Conservation (phyloP, 108 stramenopile genomes). For the Pelagomonas calceolata region DNA sequence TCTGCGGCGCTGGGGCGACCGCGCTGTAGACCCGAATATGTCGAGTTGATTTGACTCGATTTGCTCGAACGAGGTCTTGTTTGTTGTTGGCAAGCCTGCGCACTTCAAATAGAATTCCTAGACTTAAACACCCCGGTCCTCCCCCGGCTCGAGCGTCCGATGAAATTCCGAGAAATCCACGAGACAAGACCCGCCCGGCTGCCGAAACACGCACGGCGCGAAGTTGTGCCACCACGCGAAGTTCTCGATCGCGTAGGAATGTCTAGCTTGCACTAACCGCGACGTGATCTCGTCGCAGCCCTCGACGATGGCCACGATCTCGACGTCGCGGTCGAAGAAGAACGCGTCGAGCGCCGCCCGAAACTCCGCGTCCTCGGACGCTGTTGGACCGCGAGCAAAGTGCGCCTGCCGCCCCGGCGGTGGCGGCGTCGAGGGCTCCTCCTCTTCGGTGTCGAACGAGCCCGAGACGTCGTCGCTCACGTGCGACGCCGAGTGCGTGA, state of each 20-base stretch:
- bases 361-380: neutral
- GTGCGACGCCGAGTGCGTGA: too few relatives aligned
- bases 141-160: neutral
- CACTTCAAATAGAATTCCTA: too few relatives aligned
- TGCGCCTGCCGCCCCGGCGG: too few relatives aligned
- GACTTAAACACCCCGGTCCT: too few relatives aligned
- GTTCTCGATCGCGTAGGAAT: slow-evolving; percentile 72
- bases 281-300: slow-evolving; percentile 82
- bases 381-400: neutral
- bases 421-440: too few relatives aligned
- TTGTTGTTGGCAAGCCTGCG: too few relatives aligned
- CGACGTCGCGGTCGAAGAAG: slow-evolving; percentile 67
- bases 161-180: slow-evolving; percentile 65
- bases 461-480: too few relatives aligned
- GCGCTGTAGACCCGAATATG: too few relatives aligned
- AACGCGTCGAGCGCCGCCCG: slow-evolving; percentile 42
- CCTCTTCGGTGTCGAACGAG: too few relatives aligned
- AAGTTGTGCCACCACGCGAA: slow-evolving; percentile 73
- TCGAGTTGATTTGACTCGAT: too few relatives aligned
- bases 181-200: slow-evolving; percentile 14
- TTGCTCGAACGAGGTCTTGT: too few relatives aligned
- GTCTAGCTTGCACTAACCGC: slow-evolving; percentile 71
- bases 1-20: too few relatives aligned
- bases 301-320: slow-evolving; percentile 88
- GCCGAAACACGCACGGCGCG: slow-evolving; percentile 64